Evolutionary conservation across 371 early-diverging fungal species (phyloP).

Genomic region (Syncephalastrum racemosum): DNA sequence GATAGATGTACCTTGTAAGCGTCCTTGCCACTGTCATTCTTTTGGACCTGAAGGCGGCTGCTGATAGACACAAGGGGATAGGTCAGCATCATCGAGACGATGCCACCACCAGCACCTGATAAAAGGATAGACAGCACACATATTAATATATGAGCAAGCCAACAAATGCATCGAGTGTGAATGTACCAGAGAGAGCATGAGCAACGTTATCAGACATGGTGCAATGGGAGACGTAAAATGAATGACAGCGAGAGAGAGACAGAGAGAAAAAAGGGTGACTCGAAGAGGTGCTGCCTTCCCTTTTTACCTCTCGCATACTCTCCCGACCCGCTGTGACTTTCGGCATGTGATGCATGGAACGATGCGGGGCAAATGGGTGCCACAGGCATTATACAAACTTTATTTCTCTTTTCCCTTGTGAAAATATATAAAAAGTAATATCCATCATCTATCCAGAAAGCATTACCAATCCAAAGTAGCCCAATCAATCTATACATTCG

Average conservation of each 20-base stretch:
- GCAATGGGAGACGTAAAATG: slow-evolving; percentile 4
- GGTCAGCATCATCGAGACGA: slow-evolving; percentile 91
- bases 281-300: no score
- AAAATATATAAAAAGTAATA: no score
- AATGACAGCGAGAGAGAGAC: slow-evolving; percentile 6
- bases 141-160: not conserved
- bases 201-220: slow-evolving; percentile 92
- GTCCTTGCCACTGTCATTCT: slow-evolving; percentile 58
- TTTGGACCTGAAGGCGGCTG: slow-evolving; percentile 88
- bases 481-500: no score
- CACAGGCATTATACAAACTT: no score
- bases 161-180: not conserved
- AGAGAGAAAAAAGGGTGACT: slow-evolving; percentile 12
- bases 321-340: no score
- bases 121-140: slow-evolving; percentile 1
- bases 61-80: slow-evolving; percentile 93
- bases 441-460: no score
- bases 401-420: no score
- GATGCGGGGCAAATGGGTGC: no score
- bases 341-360: no score
- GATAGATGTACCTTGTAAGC: slow-evolving; percentile 58
- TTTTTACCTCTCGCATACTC: no score
- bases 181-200: slow-evolving; percentile 67
- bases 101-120: slow-evolving; percentile 93
- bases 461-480: no score